These are phyloP conservation scores for Rhodotorula diobovata DNA, from an alignment of 768 basidiomycete genomes.

Conservation along the genomic window DNA sequence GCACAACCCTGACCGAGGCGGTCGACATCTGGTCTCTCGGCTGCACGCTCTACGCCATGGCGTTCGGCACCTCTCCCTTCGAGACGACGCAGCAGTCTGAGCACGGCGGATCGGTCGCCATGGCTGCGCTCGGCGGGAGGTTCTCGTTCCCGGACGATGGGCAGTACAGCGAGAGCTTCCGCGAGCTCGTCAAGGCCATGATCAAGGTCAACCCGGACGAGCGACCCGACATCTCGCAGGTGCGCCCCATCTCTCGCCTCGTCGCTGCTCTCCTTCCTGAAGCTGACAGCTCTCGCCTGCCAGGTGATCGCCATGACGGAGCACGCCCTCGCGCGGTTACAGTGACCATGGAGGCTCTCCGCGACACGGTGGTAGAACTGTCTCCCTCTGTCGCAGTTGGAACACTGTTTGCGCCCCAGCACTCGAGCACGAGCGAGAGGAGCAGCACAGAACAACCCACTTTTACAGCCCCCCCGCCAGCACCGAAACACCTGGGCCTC, in stretches of 20 bases:
- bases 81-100: constrained; percentile 86
- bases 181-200: constrained; percentile 76
- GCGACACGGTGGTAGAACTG: no score
- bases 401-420: no score
- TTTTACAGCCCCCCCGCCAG: no score
- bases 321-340: constrained; percentile 6
- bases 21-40: constrained; percentile 70
- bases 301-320: constrained; percentile 27
- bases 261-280: not conserved
- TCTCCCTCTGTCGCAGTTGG: no score
- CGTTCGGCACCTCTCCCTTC: constrained; percentile 93
- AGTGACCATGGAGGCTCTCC: not conserved
- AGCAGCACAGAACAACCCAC: no score
- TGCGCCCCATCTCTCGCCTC: constrained; percentile 46
- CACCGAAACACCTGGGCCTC: not conserved
- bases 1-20: constrained; percentile 17
- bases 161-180: constrained; percentile 76
- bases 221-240: constrained; percentile 80
- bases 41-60: constrained; percentile 88
- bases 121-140: constrained; percentile 91
- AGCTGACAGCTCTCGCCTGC: not conserved
- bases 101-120: constrained; percentile 88
- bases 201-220: constrained; percentile 74
- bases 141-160: constrained; percentile 74
- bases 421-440: no score